These are phyloP conservation scores for Cystobasidium slooffiae DNA, from an alignment of 1,284 basidiomycete genomes.

Conservation along the genomic window DNA sequence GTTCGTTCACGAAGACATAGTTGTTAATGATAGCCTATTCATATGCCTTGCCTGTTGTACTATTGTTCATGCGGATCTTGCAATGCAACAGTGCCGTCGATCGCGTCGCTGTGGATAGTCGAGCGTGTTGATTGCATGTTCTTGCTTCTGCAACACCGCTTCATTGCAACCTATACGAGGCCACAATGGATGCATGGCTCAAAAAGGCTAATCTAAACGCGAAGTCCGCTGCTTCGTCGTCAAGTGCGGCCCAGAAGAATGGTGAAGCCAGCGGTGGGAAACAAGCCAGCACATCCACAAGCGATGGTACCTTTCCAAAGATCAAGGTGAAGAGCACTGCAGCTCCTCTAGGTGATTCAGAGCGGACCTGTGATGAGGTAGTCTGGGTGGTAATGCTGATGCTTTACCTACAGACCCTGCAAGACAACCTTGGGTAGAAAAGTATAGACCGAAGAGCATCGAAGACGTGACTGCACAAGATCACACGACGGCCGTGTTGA, in stretches of 20 bases:
- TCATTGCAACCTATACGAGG: background rate
- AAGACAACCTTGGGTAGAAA: slow-evolving; percentile 93
- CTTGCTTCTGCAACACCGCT: background rate
- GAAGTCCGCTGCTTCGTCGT: slow-evolving; percentile 5
- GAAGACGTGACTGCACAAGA: slow-evolving; percentile 97
- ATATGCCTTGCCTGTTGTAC: no score
- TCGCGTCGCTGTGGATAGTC: background rate
- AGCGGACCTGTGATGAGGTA: background rate
- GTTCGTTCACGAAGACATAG: no score
- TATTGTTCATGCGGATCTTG: no score
- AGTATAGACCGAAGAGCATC: slow-evolving; percentile 98
- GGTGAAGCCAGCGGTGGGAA: slow-evolving; percentile 5
- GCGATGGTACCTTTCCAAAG: slow-evolving; percentile 25
- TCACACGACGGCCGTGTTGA: slow-evolving; percentile 88
- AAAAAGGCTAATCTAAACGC: slow-evolving; percentile 26
- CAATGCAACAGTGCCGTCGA: no score
- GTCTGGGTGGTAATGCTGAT: background rate
- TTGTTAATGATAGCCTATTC: no score
- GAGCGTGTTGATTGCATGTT: slow-evolving; percentile 12
- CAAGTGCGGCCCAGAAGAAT: background rate
- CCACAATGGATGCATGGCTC: slow-evolving; percentile 42
- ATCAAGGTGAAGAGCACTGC: slow-evolving; percentile 42
- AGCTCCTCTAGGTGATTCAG: slow-evolving; percentile 24
- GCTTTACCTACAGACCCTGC: slow-evolving; percentile 18
- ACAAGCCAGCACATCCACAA: slow-evolving; percentile 1